Conservation (phyloP, 139 green algal genomes). For the Micractinium conductrix region DNA sequence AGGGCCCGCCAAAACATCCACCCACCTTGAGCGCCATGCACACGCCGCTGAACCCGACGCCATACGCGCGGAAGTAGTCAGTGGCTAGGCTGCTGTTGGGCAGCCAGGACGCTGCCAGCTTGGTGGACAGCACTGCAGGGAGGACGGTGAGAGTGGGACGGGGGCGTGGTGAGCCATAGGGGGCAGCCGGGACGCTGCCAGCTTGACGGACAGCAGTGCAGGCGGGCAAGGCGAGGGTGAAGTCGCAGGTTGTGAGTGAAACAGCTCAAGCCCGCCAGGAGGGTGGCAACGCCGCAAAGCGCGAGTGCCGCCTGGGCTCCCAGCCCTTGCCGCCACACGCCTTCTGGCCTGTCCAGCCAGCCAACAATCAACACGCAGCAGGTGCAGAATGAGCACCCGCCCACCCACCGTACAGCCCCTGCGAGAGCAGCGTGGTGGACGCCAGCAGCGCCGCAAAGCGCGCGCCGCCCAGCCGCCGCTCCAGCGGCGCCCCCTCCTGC, state of each 20-base stretch:
- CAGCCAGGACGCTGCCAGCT: neutral
- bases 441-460: neutral
- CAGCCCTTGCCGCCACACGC: too few relatives aligned
- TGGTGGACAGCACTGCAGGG: neutral
- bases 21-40: constrained; percentile 9
- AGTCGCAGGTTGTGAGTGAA: too few relatives aligned
- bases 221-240: too few relatives aligned
- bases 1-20: neutral
- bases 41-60: neutral
- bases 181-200: neutral
- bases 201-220: neutral
- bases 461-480: constrained; percentile 18
- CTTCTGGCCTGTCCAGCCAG: too few relatives aligned
- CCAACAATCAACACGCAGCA: too few relatives aligned
- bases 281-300: too few relatives aligned
- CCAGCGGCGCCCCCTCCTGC: constrained; percentile 9
- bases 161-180: too few relatives aligned
- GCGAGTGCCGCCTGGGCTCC: too few relatives aligned
- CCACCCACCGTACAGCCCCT: constrained; percentile 28
- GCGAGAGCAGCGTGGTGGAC: neutral
- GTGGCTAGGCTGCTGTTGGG: neutral
- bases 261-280: too few relatives aligned
- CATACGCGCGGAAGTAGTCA: neutral
- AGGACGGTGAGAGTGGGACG: too few relatives aligned
- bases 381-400: neutral